A percentile compares a stretch with the other conserved stretches of the same genome.
Conservation (phyloP, 2,329 filamentous ascomycete genomes). For the Aspergillus fumigatus region DNA sequence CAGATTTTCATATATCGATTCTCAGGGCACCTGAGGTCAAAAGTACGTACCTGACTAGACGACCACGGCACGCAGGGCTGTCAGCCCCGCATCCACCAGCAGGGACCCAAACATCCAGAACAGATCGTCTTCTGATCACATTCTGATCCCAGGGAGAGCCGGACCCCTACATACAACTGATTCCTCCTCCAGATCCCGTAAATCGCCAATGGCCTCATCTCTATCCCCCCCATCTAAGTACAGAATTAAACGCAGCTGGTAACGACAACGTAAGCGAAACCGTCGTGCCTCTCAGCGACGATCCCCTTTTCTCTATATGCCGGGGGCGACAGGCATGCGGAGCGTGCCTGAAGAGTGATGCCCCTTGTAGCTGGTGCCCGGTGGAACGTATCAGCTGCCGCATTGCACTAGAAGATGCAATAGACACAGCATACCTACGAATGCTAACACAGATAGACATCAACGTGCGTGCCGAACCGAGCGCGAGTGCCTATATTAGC, state of each 20-base stretch:
- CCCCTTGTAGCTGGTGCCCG: conserved; percentile 36
- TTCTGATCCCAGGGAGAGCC: background rate
- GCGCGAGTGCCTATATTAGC: conserved; percentile 35
- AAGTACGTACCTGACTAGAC: background rate
- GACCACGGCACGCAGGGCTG: background rate
- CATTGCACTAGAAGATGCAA: background rate
- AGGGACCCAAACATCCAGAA: background rate
- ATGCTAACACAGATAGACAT: conserved; percentile 24
- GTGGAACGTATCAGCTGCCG: conserved; percentile 23
- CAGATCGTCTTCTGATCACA: background rate
- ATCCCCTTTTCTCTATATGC: conserved; percentile 30
- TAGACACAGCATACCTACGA: background rate
- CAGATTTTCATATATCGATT: background rate
- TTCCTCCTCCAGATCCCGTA: background rate
- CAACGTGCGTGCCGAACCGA: conserved; percentile 37
- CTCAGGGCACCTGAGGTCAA: background rate
- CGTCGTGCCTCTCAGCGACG: conserved; percentile 8
- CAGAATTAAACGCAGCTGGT: background rate
- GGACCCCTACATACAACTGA: background rate
- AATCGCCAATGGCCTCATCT: background rate
- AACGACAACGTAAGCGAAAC: background rate
- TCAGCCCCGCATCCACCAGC: background rate
- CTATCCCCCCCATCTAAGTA: background rate
- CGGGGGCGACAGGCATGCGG: conserved; percentile 36
- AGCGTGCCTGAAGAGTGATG: conserved; percentile 28